Percentiles rank a stretch among this genome's conserved stretches.
Conservation (phyloP, 176 grass and related monocot genomes). For the Avena insularis region DNA sequence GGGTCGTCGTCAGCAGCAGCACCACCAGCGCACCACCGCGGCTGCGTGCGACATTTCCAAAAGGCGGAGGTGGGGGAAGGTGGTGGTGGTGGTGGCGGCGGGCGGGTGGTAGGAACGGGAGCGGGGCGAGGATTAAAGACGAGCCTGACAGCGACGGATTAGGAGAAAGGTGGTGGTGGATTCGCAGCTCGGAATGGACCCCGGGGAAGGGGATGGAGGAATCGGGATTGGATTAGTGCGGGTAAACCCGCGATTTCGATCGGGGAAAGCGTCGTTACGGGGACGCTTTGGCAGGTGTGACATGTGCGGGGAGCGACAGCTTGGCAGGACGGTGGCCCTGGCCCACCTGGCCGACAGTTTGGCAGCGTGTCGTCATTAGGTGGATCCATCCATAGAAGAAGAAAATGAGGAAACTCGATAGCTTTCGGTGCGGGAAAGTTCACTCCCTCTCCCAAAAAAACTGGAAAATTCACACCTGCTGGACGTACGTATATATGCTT, state of each 20-base stretch:
- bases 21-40: constrained; percentile 36
- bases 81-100: constrained; percentile 25
- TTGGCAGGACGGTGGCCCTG: not conserved
- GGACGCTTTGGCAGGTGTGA: constrained; percentile 2
- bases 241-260: constrained; percentile 33
- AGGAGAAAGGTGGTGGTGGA: constrained; percentile 2
- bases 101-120: not conserved
- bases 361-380: constrained; percentile 45
- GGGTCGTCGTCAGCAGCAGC: constrained; percentile 29
- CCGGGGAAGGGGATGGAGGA: not conserved
- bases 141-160: constrained; percentile 21
- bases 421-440: constrained; percentile 29
- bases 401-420: not conserved
- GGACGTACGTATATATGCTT: not conserved
- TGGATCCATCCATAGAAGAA: not conserved
- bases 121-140: not conserved
- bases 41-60: constrained; percentile 42
- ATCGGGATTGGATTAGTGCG: constrained; percentile 15
- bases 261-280: not conserved
- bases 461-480: not conserved
- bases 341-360: constrained; percentile 48
- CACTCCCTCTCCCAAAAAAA: not conserved
- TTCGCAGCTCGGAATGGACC: not conserved
- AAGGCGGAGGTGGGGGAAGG: constrained; percentile 24
- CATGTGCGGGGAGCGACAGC: constrained; percentile 34